A percentile compares a stretch with the other conserved stretches of the same genome.
Evolutionary conservation across 306 rosid genomes (phyloP).

Genomic region (Cucurbita moschata): DNA sequence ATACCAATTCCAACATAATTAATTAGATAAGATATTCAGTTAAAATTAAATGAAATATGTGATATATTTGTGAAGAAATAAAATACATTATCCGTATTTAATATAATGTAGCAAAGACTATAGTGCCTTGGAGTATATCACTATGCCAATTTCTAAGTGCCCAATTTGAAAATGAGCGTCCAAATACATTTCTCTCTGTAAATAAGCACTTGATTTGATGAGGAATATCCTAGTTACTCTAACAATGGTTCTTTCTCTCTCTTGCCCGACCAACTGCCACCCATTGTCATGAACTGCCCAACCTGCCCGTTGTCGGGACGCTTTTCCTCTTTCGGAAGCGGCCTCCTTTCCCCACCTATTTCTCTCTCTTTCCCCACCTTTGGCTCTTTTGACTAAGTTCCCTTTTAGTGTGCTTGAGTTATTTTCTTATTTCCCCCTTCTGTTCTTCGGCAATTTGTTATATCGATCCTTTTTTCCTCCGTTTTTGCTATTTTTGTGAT

Average conservation of each 20-base stretch:
- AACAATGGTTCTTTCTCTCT: constrained; percentile 14
- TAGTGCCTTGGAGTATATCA: constrained; percentile 1
- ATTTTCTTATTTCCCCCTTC: neutral
- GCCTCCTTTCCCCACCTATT: constrained; percentile 12
- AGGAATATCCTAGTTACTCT: constrained; percentile 11
- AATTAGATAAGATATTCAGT: no score
- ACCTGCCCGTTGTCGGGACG: constrained; percentile 26
- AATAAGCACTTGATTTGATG: neutral
- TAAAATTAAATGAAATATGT: no score
- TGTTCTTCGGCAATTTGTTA: neutral
- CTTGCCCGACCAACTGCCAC: constrained; percentile 41
- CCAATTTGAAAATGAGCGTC: neutral
- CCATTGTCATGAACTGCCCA: constrained; percentile 23
- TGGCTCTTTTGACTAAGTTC: constrained; percentile 15
- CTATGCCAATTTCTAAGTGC: constrained; percentile 2
- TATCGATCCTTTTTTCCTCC: neutral
- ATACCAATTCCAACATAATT: no score
- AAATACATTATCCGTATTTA: constrained; percentile 1
- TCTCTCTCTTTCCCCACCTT: neutral
- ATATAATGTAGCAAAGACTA: neutral
- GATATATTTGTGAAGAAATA: neutral
- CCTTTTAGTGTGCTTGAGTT: constrained; percentile 9
- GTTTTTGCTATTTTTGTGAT: neutral
- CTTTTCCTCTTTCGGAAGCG: constrained; percentile 32
- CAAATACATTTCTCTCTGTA: neutral